Evolutionary conservation across 192 early-diverging fungal species (phyloP).

Genomic region (Helicostylum pulchrum): DNA sequence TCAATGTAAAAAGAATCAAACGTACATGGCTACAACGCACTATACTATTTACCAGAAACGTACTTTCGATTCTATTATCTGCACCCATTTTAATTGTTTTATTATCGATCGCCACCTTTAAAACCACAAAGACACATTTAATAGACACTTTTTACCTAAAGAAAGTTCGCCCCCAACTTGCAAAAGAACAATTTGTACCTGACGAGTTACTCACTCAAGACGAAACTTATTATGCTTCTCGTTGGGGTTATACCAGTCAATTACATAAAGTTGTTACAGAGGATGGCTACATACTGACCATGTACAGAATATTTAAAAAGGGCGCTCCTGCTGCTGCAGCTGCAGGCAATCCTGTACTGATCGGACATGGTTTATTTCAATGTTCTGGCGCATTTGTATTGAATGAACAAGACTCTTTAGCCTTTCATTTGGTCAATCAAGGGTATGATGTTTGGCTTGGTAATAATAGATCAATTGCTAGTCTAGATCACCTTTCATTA

Average conservation of each 20-base stretch:
- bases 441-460: conserved; percentile 97
- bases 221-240: conserved; percentile 23
- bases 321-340: not conserved
- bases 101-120: not conserved
- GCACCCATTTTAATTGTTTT: not conserved
- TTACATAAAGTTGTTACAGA: conserved; percentile 15
- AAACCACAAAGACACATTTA: not conserved
- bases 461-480: conserved; percentile 73
- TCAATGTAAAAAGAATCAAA: too few relatives aligned
- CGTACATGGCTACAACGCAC: not conserved
- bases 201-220: conserved; percentile 20
- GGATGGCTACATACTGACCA: conserved; percentile 22
- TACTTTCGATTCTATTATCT: not conserved
- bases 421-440: conserved; percentile 82
- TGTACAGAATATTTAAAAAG: conserved; percentile 18
- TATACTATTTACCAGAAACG: not conserved
- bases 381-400: conserved; percentile 87
- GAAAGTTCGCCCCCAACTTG: not conserved
- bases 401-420: conserved; percentile 70
- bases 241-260: conserved; percentile 29
- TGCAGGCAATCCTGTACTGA: conserved; percentile 61
- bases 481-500: conserved; percentile 12
- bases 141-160: not conserved
- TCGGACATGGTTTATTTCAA: conserved; percentile 95
- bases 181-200: not conserved